Conservation (phyloP, 345 rosid species). For the Capsella bursapastoris region DNA sequence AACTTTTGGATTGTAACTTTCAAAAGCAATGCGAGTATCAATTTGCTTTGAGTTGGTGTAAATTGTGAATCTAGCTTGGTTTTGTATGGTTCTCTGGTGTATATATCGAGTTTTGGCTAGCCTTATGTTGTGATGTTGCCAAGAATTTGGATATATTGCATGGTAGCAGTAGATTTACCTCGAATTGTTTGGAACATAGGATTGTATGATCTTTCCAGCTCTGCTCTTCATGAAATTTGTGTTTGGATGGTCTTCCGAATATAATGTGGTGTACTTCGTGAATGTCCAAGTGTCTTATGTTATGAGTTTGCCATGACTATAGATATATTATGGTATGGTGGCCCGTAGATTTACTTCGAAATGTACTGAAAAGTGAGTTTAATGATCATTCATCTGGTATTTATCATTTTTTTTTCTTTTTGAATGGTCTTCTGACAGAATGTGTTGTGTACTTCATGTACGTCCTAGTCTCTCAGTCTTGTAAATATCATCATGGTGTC, state of each 20-base stretch:
- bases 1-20: slow-evolving; percentile 12
- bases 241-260: background rate
- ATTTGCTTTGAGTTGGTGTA: background rate
- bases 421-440: background rate
- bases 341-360: background rate
- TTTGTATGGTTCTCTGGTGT: background rate
- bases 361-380: too few species aligned
- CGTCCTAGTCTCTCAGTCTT: background rate
- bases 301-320: background rate
- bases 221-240: background rate
- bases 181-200: background rate
- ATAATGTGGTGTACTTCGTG: background rate
- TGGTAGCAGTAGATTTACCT: slow-evolving; percentile 1
- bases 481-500: background rate
- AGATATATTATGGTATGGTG: too few species aligned
- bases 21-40: background rate
- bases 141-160: background rate
- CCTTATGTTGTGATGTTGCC: background rate
- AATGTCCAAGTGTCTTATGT: too few species aligned
- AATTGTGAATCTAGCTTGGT: slow-evolving; percentile 16
- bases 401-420: background rate
- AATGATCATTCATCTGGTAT: background rate
- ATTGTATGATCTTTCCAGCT: background rate
- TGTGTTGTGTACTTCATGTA: background rate
- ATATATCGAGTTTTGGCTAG: background rate